Evolutionary conservation across 768 basidiomycete genomes (phyloP), one percentile per base, ranked within the genome.

Genomic region (Termitomyces sp.): DNA sequence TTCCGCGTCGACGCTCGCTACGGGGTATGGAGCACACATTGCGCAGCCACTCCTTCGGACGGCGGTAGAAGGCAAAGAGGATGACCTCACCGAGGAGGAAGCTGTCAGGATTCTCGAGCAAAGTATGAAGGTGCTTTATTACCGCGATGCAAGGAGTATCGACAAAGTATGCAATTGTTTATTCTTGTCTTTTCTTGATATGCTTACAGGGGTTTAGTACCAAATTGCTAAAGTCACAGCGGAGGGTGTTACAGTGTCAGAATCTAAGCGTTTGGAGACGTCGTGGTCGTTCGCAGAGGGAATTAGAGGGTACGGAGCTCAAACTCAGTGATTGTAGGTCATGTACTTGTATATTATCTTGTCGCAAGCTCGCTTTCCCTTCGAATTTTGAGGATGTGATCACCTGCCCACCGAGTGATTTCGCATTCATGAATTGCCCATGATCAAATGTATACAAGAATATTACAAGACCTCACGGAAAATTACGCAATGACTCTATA

Each of bases 221-320:
- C 96, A 98, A 94, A 82, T 98, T 54, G 95, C 94, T 5, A 92
- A 82, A 0, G 83, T 98, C 63, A 94, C 89, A 0, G 83, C 75
- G 16, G 74, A 81, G 3, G 95, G 96, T 1, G 80, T 88, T 29
- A 71, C 69, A 9, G 91, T 99, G 55, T 89, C 91, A 0, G 93
- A 92, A 57, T 84, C 93, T 27, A 78, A 83, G 58, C 75, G 78
- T 40, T 71, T 91, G 5, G 81, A 87, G 58, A 97, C 96, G 1
- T 73, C 83, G 22, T 99, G 97, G 97, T 74, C 77, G 32, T 98
- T 98, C 65, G 96, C 94, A 15, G 96, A 98, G 69, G 86, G 84
- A 20, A 87, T 98, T 62, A 78, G 91, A 60, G 93, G 93, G 3
- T 97, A 96, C 66, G 94, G 94, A 25, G 79, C 90, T 29, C 92